phyloP scores from a whole-genome alignment of 257 asterid species.

The Fraxinus americana region DNA sequence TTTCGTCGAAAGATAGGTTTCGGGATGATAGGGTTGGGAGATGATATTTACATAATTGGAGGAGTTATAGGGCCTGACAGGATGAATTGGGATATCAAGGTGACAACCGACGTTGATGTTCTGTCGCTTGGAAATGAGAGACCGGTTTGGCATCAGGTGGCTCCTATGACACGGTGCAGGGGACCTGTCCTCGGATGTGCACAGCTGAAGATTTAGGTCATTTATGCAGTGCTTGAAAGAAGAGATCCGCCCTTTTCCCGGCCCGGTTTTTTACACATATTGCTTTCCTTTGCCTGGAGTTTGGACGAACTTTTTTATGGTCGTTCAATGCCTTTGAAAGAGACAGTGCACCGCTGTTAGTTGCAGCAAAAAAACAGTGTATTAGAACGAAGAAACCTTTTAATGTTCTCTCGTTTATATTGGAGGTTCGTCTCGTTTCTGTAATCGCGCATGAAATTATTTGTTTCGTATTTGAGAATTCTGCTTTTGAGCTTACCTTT shows the following conservation, averaged over 20 bases:
- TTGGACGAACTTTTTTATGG: constrained; percentile 35
- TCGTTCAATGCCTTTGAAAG: constrained; percentile 30
- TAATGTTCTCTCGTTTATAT: constrained; percentile 15
- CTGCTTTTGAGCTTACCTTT: neutral
- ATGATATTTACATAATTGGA: constrained; percentile 79
- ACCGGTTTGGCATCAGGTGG: constrained; percentile 79
- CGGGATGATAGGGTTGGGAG: constrained; percentile 83
- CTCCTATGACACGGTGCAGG: constrained; percentile 84
- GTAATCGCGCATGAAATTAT: neutral
- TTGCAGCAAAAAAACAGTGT: constrained; percentile 21
- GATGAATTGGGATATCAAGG: constrained; percentile 80
- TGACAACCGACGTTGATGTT: constrained; percentile 71
- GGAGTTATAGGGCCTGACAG: constrained; percentile 92
- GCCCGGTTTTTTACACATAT: constrained; percentile 18
- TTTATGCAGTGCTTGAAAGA: constrained; percentile 8
- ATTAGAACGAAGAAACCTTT: constrained; percentile 14
- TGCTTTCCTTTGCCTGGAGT: constrained; percentile 24
- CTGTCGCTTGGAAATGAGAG: constrained; percentile 75
- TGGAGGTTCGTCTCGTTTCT: constrained; percentile 16
- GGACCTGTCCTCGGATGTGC: constrained; percentile 94
- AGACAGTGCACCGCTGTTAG: constrained; percentile 22
- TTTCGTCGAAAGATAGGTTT: constrained; percentile 76
- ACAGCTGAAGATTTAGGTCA: constrained; percentile 64
- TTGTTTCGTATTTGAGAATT: neutral
- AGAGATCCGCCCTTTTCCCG: neutral